Evolutionary conservation across 495 filamentous ascomycete species (phyloP).

Genomic region (Hypoxylon rickii): DNA sequence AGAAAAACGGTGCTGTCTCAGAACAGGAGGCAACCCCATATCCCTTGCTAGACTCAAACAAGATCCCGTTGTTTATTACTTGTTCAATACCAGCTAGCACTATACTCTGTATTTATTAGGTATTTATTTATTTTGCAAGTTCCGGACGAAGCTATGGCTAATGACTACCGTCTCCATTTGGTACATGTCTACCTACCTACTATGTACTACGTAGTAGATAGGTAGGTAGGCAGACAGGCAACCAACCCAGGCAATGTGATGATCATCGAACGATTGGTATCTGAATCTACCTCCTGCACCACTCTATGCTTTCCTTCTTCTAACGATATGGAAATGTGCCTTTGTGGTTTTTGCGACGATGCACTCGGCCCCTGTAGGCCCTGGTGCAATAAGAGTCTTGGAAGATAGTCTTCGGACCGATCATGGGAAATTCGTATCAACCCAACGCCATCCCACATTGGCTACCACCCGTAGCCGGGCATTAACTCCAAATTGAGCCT

Average conservation of each 20-base stretch:
- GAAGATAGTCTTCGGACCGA: constrained; percentile 28
- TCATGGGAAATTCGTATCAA: constrained; percentile 24
- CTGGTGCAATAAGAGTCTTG: constrained; percentile 22
- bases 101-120: too few species aligned
- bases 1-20: too few species aligned
- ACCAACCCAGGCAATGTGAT: constrained; percentile 33
- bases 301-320: constrained; percentile 3
- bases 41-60: too few species aligned
- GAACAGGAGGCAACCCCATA: too few species aligned
- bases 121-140: too few species aligned
- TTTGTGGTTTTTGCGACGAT: constrained; percentile 13
- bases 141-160: too few species aligned
- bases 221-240: neutral
- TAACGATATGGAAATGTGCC: constrained; percentile 10
- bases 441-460: constrained; percentile 22
- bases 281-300: constrained; percentile 3
- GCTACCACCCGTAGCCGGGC: constrained; percentile 15
- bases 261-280: constrained; percentile 30
- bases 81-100: too few species aligned
- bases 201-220: too few species aligned
- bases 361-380: constrained; percentile 20
- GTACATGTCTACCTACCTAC: too few species aligned
- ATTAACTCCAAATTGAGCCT: constrained; percentile 35
- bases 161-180: too few species aligned
- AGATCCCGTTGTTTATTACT: too few species aligned